phyloP scores from a whole-genome alignment of 108 stramenopile genomes.

The Fragilaria crotonensis region DNA sequence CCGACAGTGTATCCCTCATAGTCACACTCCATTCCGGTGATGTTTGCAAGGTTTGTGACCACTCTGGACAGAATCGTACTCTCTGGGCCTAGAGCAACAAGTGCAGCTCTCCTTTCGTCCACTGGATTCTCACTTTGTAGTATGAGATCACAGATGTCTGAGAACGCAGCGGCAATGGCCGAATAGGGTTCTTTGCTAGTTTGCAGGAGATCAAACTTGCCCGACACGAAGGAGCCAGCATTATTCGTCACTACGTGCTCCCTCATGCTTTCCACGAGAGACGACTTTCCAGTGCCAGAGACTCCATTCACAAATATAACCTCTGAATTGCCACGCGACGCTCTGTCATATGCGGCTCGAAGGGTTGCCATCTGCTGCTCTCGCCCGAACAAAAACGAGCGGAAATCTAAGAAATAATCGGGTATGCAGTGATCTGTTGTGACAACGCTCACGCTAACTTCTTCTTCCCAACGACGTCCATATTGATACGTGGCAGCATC shows the following conservation, averaged over 20 bases:
- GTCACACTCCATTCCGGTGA: neutral
- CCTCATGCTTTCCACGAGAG: slow-evolving; percentile 7
- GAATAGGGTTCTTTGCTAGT: slow-evolving; percentile 5
- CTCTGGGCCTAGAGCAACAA: neutral
- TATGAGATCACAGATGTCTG: slow-evolving; percentile 3
- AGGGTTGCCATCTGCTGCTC: neutral
- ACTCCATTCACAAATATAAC: slow-evolving; percentile 14
- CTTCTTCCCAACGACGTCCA: too few relatives aligned
- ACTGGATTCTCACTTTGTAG: neutral
- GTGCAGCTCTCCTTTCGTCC: neutral
- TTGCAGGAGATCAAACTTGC: slow-evolving; percentile 29
- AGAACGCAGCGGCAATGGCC: slow-evolving; percentile 7
- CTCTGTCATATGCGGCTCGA: neutral
- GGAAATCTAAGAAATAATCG: too few relatives aligned
- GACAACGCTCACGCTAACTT: too few relatives aligned
- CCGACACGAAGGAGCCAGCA: slow-evolving; percentile 20
- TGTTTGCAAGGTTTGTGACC: neutral
- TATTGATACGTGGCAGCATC: too few relatives aligned
- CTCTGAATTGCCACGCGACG: slow-evolving; percentile 1
- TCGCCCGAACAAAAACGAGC: neutral
- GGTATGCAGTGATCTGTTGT: too few relatives aligned
- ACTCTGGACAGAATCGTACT: neutral
- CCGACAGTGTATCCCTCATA: neutral
- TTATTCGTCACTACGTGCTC: neutral
- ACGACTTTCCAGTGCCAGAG: slow-evolving; percentile 25